Percentiles rank a stretch among this genome's conserved stretches.
phyloP scores from a whole-genome alignment of 371 early-diverging fungal species.

The Mortierella sp. region DNA sequence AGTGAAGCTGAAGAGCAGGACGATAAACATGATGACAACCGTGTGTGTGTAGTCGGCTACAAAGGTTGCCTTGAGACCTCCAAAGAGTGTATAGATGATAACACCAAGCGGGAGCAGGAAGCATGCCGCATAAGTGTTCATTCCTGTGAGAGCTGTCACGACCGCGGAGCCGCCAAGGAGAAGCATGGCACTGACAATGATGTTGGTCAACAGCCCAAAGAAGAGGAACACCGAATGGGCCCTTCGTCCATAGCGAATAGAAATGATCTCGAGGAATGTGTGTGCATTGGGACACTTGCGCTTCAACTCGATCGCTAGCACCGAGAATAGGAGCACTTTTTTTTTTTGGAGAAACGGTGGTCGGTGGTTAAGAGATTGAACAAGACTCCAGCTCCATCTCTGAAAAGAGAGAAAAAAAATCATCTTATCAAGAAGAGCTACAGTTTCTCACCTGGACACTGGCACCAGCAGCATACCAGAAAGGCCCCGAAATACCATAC shows the following conservation, averaged over 20 bases:
- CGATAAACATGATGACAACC: slow-evolving; percentile 71
- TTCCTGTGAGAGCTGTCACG: slow-evolving; percentile 71
- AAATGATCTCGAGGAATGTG: slow-evolving; percentile 75
- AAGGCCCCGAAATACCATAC: slow-evolving; percentile 70
- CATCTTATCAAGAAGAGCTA: background rate
- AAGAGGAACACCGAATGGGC: slow-evolving; percentile 69
- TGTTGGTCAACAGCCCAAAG: slow-evolving; percentile 67
- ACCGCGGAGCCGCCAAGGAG: slow-evolving; percentile 77
- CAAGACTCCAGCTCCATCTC: background rate
- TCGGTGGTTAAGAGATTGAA: background rate
- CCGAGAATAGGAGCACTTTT: slow-evolving; percentile 70
- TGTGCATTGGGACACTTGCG: slow-evolving; percentile 76
- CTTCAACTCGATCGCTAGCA: slow-evolving; percentile 76
- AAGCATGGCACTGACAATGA: slow-evolving; percentile 77
- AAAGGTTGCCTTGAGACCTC: slow-evolving; percentile 79
- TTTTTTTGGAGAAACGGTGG: background rate
- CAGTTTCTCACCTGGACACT: slow-evolving; percentile 60
- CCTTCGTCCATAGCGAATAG: slow-evolving; percentile 68
- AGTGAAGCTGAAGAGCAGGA: slow-evolving; percentile 71
- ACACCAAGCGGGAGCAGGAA: slow-evolving; percentile 77
- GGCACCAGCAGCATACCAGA: slow-evolving; percentile 80
- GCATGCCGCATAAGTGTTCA: slow-evolving; percentile 73
- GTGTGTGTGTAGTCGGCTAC: slow-evolving; percentile 79
- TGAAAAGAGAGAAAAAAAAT: background rate
- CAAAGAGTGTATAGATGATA: slow-evolving; percentile 71